Base-by-base conservation (phyloP, 805 yeast species). In the Candida glaebosa region DNA sequence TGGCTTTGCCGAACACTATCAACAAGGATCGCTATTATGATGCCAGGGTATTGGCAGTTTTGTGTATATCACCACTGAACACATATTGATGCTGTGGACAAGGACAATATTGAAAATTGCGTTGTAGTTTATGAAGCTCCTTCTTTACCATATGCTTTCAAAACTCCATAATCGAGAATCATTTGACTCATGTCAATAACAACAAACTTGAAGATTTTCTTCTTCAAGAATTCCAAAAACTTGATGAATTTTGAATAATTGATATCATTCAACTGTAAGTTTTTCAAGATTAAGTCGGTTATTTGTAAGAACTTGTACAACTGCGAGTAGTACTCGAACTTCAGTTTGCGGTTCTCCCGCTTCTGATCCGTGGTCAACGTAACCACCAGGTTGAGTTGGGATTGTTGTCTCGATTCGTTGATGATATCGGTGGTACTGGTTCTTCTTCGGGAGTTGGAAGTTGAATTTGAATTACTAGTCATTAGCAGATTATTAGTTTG, bases 181-280 rank as follows among this genome's bases (percentile, higher is more conserved):
- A 69, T 65, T 20, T 57, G 63, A 22, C 58, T 52, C 3, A 61
- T 46, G 48, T 69, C 75, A 16, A 68, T 55, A 20, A 67, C 54
- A 16, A 69, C 58, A 41, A 69, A 63, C 46, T 60, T 62, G 46
- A 69, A 56, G 7, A 67, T 52, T 40, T 47, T 50, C 43, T 57
- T 52, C 40, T 65, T 61, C 38, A 69, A 51, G 41, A 69, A 69
- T 28, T 65, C 71, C 47, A 69, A 47, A 31, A 67, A 54, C 44
- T 54, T 56, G 22, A 53, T 43, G 31, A 61, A 41, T 37, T 56
- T 57, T 3, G 44, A 39, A 20, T 46, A 43, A 26, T 32, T 38
- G 30, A 18, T 38, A 18, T 39, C 45, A 12, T 48, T 42, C 32
- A 43, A 43, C 19, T 22, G 35, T 20, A 41, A 18, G 17, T 24